Base-by-base conservation (phyloP, 768 basidiomycete genomes). In the Cyclocybe aegerita region DNA sequence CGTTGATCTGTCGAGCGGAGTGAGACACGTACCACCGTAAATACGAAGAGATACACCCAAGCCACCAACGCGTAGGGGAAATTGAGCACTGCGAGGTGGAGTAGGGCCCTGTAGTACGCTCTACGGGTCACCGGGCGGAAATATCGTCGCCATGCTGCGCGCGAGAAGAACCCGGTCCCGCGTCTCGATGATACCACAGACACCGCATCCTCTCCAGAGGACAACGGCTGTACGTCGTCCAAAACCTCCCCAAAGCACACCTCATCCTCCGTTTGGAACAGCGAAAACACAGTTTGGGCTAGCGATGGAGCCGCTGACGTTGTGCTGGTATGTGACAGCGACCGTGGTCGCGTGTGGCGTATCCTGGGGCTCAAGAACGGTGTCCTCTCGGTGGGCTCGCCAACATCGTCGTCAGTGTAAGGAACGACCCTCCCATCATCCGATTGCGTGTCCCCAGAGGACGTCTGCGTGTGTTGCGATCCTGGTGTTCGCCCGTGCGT, bases 21-120 rank as follows among this genome's bases (percentile, higher is more conserved):
- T 8, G 12, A 43, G 16, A 39, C 16, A 74, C 85, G 58, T 59
- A 90, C 90, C 66, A 93, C 68, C 0, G 90, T 92, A 59, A 91
- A 87, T 9, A 89, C 82, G 58, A 92, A 90, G 11, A 88, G 71
- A 62, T 82, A 91, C 8, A 90, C 62, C 84, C 86, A 91, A n/a
- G 87, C 85, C n/a, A 72, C 62, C 51, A 92, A 67, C 11, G 87
- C 87, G 58, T 80, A 91, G 0, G 89, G 89, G 60, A 93, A 89
- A 66, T 93, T 92, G 58, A 92, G 41, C 17, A 87, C 70, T 37
- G 83, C 62, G 15, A 93, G 73, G 63, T 93, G 90, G 48, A 89
- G 77, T 23, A 88, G 65, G 0, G 88, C 70, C 17, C 73, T 65
- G 57, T 85, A 88, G 60, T 91, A 91, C n/a, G 75, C 74, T 52